Evolutionary conservation across 1,284 basidiomycete species (phyloP), one percentile per base, ranked within the genome.

Genomic region (Apiotrichum porosum): DNA sequence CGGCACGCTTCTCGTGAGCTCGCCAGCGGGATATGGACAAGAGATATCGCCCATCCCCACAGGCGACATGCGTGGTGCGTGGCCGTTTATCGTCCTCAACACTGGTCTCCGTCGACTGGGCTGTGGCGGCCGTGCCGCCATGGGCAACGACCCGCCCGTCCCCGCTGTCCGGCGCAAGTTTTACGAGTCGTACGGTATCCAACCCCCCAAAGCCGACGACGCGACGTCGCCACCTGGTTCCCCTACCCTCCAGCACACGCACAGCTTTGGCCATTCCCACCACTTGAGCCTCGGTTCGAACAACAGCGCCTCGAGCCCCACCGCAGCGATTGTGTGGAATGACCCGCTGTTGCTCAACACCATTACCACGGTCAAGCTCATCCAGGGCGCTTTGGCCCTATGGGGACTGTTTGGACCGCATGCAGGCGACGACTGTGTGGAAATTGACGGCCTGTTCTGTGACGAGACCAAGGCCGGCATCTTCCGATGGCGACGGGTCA

Each of bases 391-490:
- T 14, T 44, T 72, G 33, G 58, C 57, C 1, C 9, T 72, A 2
- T 72, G 68, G 67, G 68, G 69, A 6, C 39, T 68, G 40, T 66
- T 56, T 37, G 56, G 54, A 4, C 26, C 26, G 26, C 26, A 28
- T 28, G 21, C 34, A 3, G 33, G 48, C 9, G 35, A 48, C 5
- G 51, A 57, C 23, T 54, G 60, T 15, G 39, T 61, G 24, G 62
- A 64, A 40, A 44, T 66, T 9, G 65, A 72, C 52, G 69, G 69
- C 1, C 43, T 67, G 41, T 69, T 72, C 40, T 72, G 68, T 43
- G 69, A 72, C 49, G 68, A 70, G 56, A 71, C 69, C 5, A 71
- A 71, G 49, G 52, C 58, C n/a, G 68, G 56, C 9, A 57, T 69
- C 10, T 63, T 61, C 32, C 48, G 49, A 21, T 71, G 67, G 67